Base-by-base conservation (phyloP, 257 asterid genomes). In the Forsythia viridissima region DNA sequence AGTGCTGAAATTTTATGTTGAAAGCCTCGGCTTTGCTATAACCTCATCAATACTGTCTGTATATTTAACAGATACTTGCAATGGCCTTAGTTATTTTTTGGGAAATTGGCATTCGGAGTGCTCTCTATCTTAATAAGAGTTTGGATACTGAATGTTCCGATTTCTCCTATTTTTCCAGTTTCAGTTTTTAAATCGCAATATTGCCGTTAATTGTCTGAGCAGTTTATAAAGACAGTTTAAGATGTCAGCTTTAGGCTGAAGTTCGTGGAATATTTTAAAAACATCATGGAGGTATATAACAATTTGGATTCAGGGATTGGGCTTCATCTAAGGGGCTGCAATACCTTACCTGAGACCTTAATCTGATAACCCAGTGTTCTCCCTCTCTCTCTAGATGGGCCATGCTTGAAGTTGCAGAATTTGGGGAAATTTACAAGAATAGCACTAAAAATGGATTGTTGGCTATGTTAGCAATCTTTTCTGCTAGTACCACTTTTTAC, bases 21-120 rank as follows among this genome's bases (percentile, higher is more conserved):
- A 65, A 72, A 72, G 76, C 76, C 40, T 73, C 57, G 42, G 67
- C 46, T 59, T 3, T 20, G 76, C 70, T 76, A 67, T 61, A 61
- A 61, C 63, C 21, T 52, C 63, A 52, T 52, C 21, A 52, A 61
- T 21, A 24, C 68, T n/a, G 68, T 61, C 68, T 21, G 36, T 21
- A 21, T 20, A 61, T 61, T 21, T 21, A 24, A 61, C 37, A 61
- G 1, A 7, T 61, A 2, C 5, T 37, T 61, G 68, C 37, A 61
- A 21, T 61, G 69, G 69, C 38, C 69, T 61, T 61, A 7, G 36
- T 11, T 21, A 9, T 21, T 9, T 8, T 20, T 30, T 8, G 69
- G 38, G 38, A 10, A 61, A 8, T 61, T 61, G 37, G 16, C 59
- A 51, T 18, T 51, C 4, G 51, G 34, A 43, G 8, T 57, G 66